Base-by-base conservation (phyloP, 2,329 filamentous ascomycete species). In the Ophiobolus disseminans region DNA sequence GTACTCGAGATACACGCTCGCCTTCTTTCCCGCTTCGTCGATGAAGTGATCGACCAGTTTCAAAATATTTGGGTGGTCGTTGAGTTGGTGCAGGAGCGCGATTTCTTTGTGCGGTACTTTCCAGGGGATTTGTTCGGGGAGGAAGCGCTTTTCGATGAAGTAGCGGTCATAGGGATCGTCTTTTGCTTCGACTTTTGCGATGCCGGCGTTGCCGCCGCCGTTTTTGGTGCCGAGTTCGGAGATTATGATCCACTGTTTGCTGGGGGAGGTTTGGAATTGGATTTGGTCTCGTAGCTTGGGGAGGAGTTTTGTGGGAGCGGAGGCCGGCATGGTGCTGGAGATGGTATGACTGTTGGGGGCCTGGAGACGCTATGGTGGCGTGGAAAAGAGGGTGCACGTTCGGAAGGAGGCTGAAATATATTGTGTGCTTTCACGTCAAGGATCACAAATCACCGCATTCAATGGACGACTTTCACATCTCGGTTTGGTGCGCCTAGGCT, bases 111-210 rank as follows among this genome's bases (percentile, higher is more conserved):
- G 20, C 3, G 53, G 32, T 4, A 38, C 20, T 46, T 11, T 54
- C 19, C 5, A 2, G 25, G n/a, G 10, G 25, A n/a, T 28, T 28
- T 32, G 13, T 43, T 16, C 2, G 13, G 10, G 0, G 22, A 7
- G 26, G n/a, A 55, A 53, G 1, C 47, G 38, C 26, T 63, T 63
- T 16, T 63, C 60, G 26, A 62, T 57, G 31, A 52, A 57, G 6
- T 16, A 30, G 23, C 36, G 46, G 38, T 16, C 41, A 21, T n/a
- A 28, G 36, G 30, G 21, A 14, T 41, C 39, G 19, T 50, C 43
- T 4, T 30, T 37, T n/a, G 48, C 39, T 5, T 30, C 21, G 11
- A 57, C 53, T 10, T 50, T 42, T n/a, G 25, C 17, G 7, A 57
- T 53, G 4, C 53, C 53, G 17, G 14, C 40, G 30, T 53, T 57